Conservation (phyloP, 768 basidiomycete species). For the Holtermanniella nyarrowii region DNA sequence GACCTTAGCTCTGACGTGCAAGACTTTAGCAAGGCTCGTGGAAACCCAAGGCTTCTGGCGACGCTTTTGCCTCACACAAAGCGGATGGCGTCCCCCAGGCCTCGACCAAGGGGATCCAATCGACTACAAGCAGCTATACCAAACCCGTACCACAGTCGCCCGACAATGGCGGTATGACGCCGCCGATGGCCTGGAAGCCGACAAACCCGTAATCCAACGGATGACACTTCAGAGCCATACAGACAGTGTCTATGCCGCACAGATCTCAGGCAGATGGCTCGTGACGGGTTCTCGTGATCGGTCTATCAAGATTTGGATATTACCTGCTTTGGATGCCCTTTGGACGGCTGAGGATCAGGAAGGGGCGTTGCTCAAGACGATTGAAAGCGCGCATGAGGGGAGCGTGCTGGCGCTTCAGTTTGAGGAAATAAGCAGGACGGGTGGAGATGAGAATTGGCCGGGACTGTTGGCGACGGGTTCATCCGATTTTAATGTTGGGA, state of each 20-base stretch:
- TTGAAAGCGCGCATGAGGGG: slow-evolving; percentile 16
- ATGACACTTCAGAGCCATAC: not conserved
- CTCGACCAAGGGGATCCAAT: slow-evolving; percentile 11
- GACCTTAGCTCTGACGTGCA: slow-evolving; percentile 11
- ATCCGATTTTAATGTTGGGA: slow-evolving; percentile 12
- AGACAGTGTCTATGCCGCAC: slow-evolving; percentile 19
- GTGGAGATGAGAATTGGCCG: slow-evolving; percentile 6
- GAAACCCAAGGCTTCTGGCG: slow-evolving; percentile 20
- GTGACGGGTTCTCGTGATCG: slow-evolving; percentile 23
- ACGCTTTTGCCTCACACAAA: not conserved
- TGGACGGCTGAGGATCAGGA: not conserved
- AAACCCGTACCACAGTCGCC: slow-evolving; percentile 7
- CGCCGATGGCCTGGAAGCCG: not conserved
- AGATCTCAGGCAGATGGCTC: slow-evolving; percentile 7
- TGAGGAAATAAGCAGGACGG: slow-evolving; percentile 1
- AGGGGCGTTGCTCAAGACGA: not conserved
- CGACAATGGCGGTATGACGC: not conserved
- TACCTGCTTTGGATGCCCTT: not conserved
- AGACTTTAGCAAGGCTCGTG: slow-evolving; percentile 11
- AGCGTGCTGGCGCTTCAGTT: slow-evolving; percentile 24
- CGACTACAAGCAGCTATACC: slow-evolving; percentile 24
- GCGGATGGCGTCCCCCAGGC: not conserved
- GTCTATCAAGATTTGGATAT: slow-evolving; percentile 11
- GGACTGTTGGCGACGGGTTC: slow-evolving; percentile 14
- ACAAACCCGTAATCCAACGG: not conserved